Evolutionary conservation across 2,329 filamentous ascomycete genomes (phyloP).

Genomic region (Westerdykella sp.): DNA sequence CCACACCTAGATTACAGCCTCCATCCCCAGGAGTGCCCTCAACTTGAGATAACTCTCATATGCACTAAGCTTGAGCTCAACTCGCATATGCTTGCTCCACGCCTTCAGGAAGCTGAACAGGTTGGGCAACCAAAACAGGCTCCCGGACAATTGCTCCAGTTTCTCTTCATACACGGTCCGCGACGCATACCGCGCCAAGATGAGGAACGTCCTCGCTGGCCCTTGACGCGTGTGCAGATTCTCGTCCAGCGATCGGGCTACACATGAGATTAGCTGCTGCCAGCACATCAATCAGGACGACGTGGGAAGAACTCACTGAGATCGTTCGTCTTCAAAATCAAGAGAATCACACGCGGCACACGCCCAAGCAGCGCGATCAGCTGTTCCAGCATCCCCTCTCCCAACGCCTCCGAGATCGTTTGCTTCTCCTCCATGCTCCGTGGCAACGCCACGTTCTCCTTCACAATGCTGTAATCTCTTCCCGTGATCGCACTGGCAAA

Average conservation of each 20-base stretch:
- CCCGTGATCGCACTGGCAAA: conserved; percentile 97
- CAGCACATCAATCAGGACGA: background rate
- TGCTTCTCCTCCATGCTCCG: conserved; percentile 75
- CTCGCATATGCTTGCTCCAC: conserved; percentile 48
- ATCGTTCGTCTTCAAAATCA: conserved; percentile 98
- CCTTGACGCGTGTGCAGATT: conserved; percentile 68
- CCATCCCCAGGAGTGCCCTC: conserved; percentile 46
- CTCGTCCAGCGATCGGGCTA: conserved; percentile 82
- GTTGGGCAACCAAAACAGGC: conserved; percentile 49
- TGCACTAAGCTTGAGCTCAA: conserved; percentile 53
- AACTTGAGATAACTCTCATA: conserved; percentile 53
- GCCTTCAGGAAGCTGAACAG: conserved; percentile 47
- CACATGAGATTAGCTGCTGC: conserved; percentile 1
- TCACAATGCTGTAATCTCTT: conserved; percentile 75
- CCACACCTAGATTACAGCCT: conserved; percentile 11
- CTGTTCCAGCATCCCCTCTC: conserved; percentile 82
- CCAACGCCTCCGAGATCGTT: conserved; percentile 74
- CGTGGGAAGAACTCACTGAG: conserved; percentile 52
- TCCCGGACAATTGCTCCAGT: conserved; percentile 46
- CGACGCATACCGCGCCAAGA: conserved; percentile 58
- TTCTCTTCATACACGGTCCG: conserved; percentile 57
- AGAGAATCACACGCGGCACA: conserved; percentile 83
- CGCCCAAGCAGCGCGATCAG: conserved; percentile 81
- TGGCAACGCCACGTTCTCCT: conserved; percentile 49
- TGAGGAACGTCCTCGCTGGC: conserved; percentile 57